Percentiles rank a stretch among this genome's conserved stretches.
Conservation (phyloP, 1,139 yeast genomes). For the Saccharomyces hybrid region DNA sequence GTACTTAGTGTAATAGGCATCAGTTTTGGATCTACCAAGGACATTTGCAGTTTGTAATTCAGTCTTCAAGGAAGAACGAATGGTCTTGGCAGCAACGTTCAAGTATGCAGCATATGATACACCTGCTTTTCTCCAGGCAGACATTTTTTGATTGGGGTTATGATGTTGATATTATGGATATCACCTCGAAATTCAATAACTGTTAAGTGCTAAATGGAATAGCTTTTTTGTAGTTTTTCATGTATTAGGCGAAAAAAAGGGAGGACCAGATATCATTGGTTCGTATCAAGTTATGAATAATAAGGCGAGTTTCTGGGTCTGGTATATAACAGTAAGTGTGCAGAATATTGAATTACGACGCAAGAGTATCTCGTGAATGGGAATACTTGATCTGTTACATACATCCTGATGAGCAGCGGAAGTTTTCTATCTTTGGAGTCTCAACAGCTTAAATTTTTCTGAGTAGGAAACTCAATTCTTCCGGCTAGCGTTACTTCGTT, state of each 20-base stretch:
- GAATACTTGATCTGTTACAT: neutral
- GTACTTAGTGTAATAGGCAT: slow-evolving; percentile 66
- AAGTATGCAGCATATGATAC: slow-evolving; percentile 80
- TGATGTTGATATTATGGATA: neutral
- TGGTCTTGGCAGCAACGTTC: slow-evolving; percentile 82
- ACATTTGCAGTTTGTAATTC: slow-evolving; percentile 72
- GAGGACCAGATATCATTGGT: neutral
- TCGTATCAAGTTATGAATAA: neutral
- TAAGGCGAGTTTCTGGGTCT: neutral
- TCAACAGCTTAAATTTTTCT: neutral
- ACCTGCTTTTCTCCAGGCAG: slow-evolving; percentile 83
- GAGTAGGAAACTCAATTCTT: neutral
- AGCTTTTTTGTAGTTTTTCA: neutral
- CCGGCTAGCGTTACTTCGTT: neutral
- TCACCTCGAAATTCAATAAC: neutral
- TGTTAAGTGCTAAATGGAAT: neutral
- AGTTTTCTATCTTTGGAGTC: neutral
- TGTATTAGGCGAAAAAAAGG: neutral
- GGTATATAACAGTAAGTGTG: neutral
- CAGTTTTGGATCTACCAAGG: slow-evolving; percentile 60
- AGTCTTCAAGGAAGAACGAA: slow-evolving; percentile 84
- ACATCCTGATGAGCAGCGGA: neutral
- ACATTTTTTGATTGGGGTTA: slow-evolving; percentile 34
- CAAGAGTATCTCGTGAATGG: neutral
- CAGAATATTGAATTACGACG: neutral